A percentile compares a stretch with the other conserved stretches of the same genome.
Evolutionary conservation across 2,329 filamentous ascomycete genomes (phyloP).

Genomic region (Colletotrichum godetiae): DNA sequence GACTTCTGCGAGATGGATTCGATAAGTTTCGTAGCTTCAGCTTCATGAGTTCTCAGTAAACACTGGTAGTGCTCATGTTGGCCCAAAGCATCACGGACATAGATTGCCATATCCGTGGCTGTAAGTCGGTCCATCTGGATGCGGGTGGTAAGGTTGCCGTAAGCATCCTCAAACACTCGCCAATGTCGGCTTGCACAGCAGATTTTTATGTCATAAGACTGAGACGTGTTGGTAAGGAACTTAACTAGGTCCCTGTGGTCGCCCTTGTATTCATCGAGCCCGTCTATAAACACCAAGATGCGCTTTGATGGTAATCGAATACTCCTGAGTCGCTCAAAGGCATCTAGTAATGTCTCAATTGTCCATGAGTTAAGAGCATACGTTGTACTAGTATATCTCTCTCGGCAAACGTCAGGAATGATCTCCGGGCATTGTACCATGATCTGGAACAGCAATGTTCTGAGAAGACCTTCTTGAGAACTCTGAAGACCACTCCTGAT

Average conservation of each 20-base stretch:
- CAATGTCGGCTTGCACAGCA: constrained; percentile 48
- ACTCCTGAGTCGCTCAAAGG: constrained; percentile 26
- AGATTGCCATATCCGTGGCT: constrained; percentile 41
- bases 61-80: neutral
- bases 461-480: constrained; percentile 52
- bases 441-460: constrained; percentile 33
- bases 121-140: constrained; percentile 43
- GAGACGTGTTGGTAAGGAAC: constrained; percentile 38
- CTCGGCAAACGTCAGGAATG: neutral
- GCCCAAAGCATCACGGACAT: neutral
- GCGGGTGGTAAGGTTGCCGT: constrained; percentile 29
- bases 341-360: constrained; percentile 42
- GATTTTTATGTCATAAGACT: constrained; percentile 43
- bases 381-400: neutral
- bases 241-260: constrained; percentile 42
- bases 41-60: neutral
- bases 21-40: constrained; percentile 31
- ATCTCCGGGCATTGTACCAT: constrained; percentile 2
- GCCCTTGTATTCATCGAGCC: constrained; percentile 48
- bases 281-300: constrained; percentile 44
- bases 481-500: constrained; percentile 51
- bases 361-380: constrained; percentile 40
- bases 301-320: neutral
- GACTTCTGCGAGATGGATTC: constrained; percentile 39
- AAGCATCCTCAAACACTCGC: constrained; percentile 42